Evolutionary conservation across 495 filamentous ascomycete genomes (phyloP).

Genomic region (Aspergillus biplanus): DNA sequence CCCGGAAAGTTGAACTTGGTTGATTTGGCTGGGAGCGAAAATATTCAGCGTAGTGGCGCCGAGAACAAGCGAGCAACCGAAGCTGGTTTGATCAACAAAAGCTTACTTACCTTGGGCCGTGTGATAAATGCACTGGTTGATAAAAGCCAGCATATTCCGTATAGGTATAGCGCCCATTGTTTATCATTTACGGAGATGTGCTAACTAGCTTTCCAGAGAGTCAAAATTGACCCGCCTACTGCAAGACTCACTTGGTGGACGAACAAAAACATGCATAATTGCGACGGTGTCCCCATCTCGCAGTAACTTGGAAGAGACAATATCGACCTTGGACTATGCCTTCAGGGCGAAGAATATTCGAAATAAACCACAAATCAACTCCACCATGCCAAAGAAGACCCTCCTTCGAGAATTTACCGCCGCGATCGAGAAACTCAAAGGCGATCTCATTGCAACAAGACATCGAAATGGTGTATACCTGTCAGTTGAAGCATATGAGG

Average conservation of each 20-base stretch:
- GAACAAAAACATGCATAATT: constrained; percentile 98
- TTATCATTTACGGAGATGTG: neutral
- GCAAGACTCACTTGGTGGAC: constrained; percentile 94
- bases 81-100: constrained; percentile 97
- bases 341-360: constrained; percentile 97
- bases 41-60: constrained; percentile 93
- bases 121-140: constrained; percentile 99
- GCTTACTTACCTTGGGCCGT: constrained; percentile 87
- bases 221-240: constrained; percentile 93
- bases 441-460: constrained; percentile 88
- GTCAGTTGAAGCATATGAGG: constrained; percentile 79
- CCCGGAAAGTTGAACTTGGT: constrained; percentile 95
- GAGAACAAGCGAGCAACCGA: constrained; percentile 97
- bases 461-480: constrained; percentile 96
- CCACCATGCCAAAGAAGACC: constrained; percentile 87
- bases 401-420: constrained; percentile 84
- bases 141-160: constrained; percentile 87
- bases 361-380: constrained; percentile 96
- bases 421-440: constrained; percentile 94
- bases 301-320: constrained; percentile 95
- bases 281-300: constrained; percentile 93
- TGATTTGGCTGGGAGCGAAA: constrained; percentile 95
- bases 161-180: constrained; percentile 45
- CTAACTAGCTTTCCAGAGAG: constrained; percentile 56
- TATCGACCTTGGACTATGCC: constrained; percentile 95